Base-by-base conservation (phyloP, 129 eudicot genomes). In the Tagetes erecta region DNA sequence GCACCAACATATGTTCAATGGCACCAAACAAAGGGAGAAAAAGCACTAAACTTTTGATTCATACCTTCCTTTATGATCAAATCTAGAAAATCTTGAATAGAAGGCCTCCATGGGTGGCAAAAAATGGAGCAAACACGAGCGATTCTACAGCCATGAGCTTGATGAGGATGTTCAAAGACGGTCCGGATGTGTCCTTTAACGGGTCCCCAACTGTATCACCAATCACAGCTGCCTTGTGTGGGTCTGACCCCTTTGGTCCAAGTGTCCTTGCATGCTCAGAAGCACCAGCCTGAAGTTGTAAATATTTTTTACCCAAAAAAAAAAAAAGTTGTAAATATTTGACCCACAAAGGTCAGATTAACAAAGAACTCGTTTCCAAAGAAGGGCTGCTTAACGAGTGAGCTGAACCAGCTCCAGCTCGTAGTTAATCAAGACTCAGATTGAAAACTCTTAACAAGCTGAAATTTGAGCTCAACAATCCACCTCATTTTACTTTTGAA, bases 121-220 rank as follows among this genome's bases (percentile, higher is more conserved):
- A 91, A 83, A 91, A 91, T 72, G 97, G 97, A 38, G 97, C 97
- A 59, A 91, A 91, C 68, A 91, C 97, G 4, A 91, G 90, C 8
- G 97, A 91, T 49, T 91, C 97, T 0, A 91, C 97, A 5, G 97
- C 97, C 97, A 91, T 91, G 12, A 91, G 90, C 87, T 91, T 91
- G 80, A 91, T 86, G 33, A 91, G 90, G 76, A 91, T 91, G 87
- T 91, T 91, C 1, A 91, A 84, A 6, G 97, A 86, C 14, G 97
- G 97, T 36, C 97, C 97, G 34, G 97, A 91, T 12, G 97, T 91
- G 80, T 91, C 97, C 87, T 91, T 91, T 68, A 88, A 80, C 1
- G 97, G 97, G 81, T 91, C 97, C 39, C 97, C 97, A 30, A 91
- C 84, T 2, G 96, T 91, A 83, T 88, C 97, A 14, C 97, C 97